Evolutionary conservation across 306 rosid species (phyloP).

Genomic region (Acacia melanoxylon): DNA sequence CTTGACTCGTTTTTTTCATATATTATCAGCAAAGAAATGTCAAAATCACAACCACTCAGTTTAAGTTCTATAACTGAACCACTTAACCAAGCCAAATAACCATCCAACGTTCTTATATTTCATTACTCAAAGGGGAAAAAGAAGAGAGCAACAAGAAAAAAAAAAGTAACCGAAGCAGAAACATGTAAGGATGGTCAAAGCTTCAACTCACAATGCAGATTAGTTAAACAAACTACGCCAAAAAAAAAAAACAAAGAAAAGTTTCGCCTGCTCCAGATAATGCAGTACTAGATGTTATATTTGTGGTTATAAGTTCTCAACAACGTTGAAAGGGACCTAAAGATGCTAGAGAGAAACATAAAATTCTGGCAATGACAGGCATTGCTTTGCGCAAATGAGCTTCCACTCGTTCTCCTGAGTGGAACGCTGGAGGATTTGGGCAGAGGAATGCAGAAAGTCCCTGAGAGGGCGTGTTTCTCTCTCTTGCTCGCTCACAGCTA

Average conservation of each 20-base stretch:
- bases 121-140: neutral
- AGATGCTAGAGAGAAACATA: slow-evolving; percentile 33
- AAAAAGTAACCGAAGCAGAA: neutral
- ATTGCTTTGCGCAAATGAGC: slow-evolving; percentile 67
- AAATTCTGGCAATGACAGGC: slow-evolving; percentile 53
- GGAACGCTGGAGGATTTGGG: slow-evolving; percentile 1
- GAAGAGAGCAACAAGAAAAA: neutral
- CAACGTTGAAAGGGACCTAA: slow-evolving; percentile 24
- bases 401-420: slow-evolving; percentile 34
- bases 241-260: neutral
- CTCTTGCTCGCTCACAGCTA: slow-evolving; percentile 37
- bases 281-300: neutral
- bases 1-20: neutral
- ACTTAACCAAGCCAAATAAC: slow-evolving; percentile 17
- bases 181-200: neutral
- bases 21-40: slow-evolving; percentile 22
- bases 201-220: slow-evolving; percentile 19
- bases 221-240: neutral
- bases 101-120: neutral
- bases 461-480: slow-evolving; percentile 23
- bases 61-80: neutral
- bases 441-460: neutral
- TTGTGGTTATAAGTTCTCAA: neutral
- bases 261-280: slow-evolving; percentile 9
- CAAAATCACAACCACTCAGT: neutral